Base-by-base conservation (phyloP, 257 asterid species). In the Salvia hispanica region DNA sequence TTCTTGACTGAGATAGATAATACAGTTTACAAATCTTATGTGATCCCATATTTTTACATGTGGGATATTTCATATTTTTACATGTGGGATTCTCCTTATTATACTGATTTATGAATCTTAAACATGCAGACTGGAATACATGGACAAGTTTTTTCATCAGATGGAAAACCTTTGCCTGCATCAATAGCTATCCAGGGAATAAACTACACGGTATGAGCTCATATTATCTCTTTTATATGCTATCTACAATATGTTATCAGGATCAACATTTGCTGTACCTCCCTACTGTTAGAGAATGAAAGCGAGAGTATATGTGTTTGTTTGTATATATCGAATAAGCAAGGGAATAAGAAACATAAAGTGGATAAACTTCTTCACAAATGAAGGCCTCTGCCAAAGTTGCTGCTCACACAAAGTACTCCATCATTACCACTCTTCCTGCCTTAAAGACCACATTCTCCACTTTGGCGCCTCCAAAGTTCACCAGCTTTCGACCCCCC, bases 101-200 rank as follows among this genome's bases (percentile, higher is more conserved):
- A 67, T 36, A 53, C 58, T 55, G 75, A 59, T 34, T 56, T 56
- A n/a, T 50, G 8, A 43, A 14, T 74, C 71, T 36, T 43, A 59
- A 62, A 28, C 62, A 46, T 66, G 36, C 81, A 82, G 87, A 77
- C 82, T 2, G 87, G 87, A 65, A 56, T 82, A 68, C 85, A 79
- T 54, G 87, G 87, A 51, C 71, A 79, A 53, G 45, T 77, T 50
- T 61, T 62, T 68, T 82, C 87, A 39, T 79, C 87, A 9, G 81
- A 79, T 61, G 81, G 84, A 75, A 79, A 62, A 58, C 81, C 82
- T 50, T 77, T 82, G 64, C 83, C 87, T 4, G 87, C 87, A 44
- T 64, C 76, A 55, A 69, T 82, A 77, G 62, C 81, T 71, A 68
- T 82, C 66, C 62, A 64, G 71, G 87, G 87, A 61, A 77, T 72